A percentile compares a stretch with the other conserved stretches of the same genome.
These are phyloP conservation scores for Fragilaria crotonensis DNA, from an alignment of 108 stramenopile species.

Conservation along the genomic window DNA sequence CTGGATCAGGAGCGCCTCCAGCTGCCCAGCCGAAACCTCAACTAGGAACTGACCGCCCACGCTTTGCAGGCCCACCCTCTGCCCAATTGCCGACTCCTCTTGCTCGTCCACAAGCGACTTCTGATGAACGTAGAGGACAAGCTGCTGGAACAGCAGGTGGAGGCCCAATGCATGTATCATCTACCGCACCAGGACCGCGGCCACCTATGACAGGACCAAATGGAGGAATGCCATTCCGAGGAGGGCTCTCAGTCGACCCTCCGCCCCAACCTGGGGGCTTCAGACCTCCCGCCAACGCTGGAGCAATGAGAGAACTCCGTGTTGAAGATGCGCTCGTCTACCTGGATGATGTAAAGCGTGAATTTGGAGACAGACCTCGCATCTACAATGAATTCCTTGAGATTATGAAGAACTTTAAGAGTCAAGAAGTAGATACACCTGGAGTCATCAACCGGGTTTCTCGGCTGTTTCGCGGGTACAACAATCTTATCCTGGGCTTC, in stretches of 20 bases:
- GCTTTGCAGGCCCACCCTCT: no score
- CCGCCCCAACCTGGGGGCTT: slow-evolving; percentile 1
- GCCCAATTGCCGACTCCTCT: no score
- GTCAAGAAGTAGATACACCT: slow-evolving; percentile 87
- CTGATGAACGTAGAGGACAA: no score
- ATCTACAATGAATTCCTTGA: slow-evolving; percentile 99
- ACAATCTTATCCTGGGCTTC: slow-evolving; percentile 90
- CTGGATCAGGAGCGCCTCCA: no score
- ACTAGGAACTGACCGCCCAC: no score
- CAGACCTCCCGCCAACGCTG: background rate
- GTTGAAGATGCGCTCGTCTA: slow-evolving; percentile 89
- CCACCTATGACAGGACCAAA: no score
- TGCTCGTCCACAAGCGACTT: no score
- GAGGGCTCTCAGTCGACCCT: background rate
- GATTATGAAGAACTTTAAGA: slow-evolving; percentile 98
- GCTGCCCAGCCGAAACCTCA: no score
- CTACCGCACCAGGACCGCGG: no score
- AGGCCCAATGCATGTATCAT: no score
- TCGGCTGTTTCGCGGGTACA: slow-evolving; percentile 85
- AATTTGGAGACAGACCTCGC: slow-evolving; percentile 91
- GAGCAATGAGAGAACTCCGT: slow-evolving; percentile 59
- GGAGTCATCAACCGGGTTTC: slow-evolving; percentile 82
- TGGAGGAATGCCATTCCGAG: background rate
- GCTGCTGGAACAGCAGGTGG: no score
- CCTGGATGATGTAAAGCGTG: slow-evolving; percentile 86